Percentiles rank a stretch among this genome's conserved stretches.
These are phyloP conservation scores for Echinosophora koreensis DNA, from an alignment of 306 rosid genomes.

Conservation along the genomic window DNA sequence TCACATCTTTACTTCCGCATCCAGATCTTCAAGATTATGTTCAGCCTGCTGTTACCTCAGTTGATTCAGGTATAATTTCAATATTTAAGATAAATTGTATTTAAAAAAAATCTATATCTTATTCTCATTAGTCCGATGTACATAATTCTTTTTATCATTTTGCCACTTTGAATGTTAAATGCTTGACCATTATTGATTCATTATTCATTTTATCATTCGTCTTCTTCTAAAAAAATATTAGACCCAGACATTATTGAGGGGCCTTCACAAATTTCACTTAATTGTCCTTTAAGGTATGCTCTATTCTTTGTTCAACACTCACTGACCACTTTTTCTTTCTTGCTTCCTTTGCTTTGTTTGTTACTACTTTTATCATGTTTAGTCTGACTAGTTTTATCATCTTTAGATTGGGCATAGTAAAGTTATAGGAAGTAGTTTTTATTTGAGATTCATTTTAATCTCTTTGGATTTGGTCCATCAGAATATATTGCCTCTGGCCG, in stretches of 20 bases:
- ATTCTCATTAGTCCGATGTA: not conserved
- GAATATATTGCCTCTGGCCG: not conserved
- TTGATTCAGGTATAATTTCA: slow-evolving; percentile 68
- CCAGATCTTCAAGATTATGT: slow-evolving; percentile 70
- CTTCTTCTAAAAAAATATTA: slow-evolving; percentile 9
- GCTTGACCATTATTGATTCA: slow-evolving; percentile 7
- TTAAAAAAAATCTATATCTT: not conserved
- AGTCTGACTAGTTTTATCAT: slow-evolving; percentile 5
- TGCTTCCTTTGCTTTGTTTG: slow-evolving; percentile 26
- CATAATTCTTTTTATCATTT: not conserved
- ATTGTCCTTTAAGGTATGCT: slow-evolving; percentile 95
- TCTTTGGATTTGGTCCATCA: slow-evolving; percentile 19
- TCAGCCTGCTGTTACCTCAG: slow-evolving; percentile 60
- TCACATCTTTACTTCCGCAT: slow-evolving; percentile 51
- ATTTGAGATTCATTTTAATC: slow-evolving; percentile 9
- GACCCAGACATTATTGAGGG: slow-evolving; percentile 92
- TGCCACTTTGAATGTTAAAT: slow-evolving; percentile 26
- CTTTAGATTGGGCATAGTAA: slow-evolving; percentile 35
- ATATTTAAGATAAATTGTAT: slow-evolving; percentile 17
- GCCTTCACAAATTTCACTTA: slow-evolving; percentile 87
- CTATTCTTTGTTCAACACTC: slow-evolving; percentile 41
- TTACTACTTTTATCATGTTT: slow-evolving; percentile 18
- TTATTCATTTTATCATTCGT: not conserved
- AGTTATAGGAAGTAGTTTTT: not conserved
- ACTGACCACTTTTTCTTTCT: slow-evolving; percentile 23